Evolutionary conservation across 2,329 filamentous ascomycete species (phyloP).

Genomic region (Scytalidium lignicola): DNA sequence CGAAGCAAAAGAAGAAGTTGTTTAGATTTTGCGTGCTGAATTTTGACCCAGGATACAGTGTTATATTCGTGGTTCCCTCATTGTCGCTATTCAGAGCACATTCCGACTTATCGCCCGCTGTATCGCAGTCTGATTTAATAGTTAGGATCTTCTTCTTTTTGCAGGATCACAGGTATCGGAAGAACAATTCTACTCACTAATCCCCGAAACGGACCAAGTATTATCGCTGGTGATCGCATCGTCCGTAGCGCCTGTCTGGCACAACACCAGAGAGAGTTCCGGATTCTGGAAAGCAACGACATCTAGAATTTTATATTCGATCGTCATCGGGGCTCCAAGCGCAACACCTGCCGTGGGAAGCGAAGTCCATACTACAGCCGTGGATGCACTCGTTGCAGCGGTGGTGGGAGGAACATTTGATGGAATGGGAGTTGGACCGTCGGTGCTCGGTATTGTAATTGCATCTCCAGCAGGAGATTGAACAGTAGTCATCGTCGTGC

Average conservation of each 20-base stretch:
- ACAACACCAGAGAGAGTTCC: not conserved
- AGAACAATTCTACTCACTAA: not conserved
- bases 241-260: not conserved
- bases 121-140: not conserved
- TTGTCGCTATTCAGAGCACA: not conserved
- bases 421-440: not conserved
- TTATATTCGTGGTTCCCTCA: not conserved
- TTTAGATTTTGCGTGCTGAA: not conserved
- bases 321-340: constrained; percentile 1
- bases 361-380: not conserved
- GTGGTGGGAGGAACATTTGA: not conserved
- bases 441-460: not conserved
- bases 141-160: not conserved
- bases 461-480: not conserved
- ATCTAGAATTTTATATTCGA: not conserved
- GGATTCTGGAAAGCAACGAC: not conserved
- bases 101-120: not conserved
- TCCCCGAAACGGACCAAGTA: not conserved
- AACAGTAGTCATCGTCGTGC: not conserved
- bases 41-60: not conserved
- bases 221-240: not conserved
- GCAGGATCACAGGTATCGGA: not conserved
- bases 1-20: constrained; percentile 1
- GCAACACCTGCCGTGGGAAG: not conserved
- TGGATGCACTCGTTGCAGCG: not conserved